A percentile compares a stretch with the other conserved stretches of the same genome.
Conservation (phyloP, 2,329 filamentous ascomycete genomes). For the Penicillium janthinellum region DNA sequence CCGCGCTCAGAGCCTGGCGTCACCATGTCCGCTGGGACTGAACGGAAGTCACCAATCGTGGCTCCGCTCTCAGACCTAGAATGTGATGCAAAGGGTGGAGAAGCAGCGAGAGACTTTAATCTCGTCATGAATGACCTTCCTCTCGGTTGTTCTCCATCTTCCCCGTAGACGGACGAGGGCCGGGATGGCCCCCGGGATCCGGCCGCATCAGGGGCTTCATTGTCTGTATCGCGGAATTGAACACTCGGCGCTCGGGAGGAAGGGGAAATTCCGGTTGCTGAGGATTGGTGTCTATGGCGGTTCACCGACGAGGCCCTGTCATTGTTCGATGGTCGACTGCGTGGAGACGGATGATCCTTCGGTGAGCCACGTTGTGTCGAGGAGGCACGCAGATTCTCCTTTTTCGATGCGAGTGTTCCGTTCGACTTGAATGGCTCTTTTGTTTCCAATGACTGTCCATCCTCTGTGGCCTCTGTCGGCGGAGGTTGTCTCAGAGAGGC, state of each 20-base stretch:
- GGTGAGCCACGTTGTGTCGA: slow-evolving; percentile 22
- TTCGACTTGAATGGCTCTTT: slow-evolving; percentile 5
- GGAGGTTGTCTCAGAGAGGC: slow-evolving; percentile 19
- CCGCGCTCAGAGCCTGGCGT: slow-evolving; percentile 54
- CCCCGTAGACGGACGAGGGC: slow-evolving; percentile 64
- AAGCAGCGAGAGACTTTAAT: slow-evolving; percentile 70
- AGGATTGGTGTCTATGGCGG: slow-evolving; percentile 28
- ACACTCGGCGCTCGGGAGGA: slow-evolving; percentile 65
- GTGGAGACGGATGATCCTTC: slow-evolving; percentile 27
- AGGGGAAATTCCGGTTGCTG: slow-evolving; percentile 37
- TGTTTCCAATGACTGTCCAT: slow-evolving; percentile 8
- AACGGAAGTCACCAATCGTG: slow-evolving; percentile 46
- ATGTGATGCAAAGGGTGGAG: slow-evolving; percentile 53
- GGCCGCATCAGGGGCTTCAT: slow-evolving; percentile 50
- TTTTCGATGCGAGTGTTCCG: slow-evolving; percentile 9
- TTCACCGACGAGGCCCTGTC: slow-evolving; percentile 23
- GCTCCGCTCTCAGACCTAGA: slow-evolving; percentile 53
- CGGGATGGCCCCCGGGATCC: slow-evolving; percentile 64
- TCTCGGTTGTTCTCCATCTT: slow-evolving; percentile 63
- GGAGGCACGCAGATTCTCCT: slow-evolving; percentile 16
- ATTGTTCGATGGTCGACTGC: slow-evolving; percentile 30
- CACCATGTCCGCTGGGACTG: slow-evolving; percentile 40
- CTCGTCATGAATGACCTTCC: slow-evolving; percentile 73
- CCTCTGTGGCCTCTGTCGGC: slow-evolving; percentile 17
- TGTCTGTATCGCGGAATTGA: slow-evolving; percentile 67